Evolutionary conservation across 495 filamentous ascomycete genomes (phyloP), one percentile per base, ranked within the genome.

Genomic region (Rostrohypoxylon terebratum): DNA sequence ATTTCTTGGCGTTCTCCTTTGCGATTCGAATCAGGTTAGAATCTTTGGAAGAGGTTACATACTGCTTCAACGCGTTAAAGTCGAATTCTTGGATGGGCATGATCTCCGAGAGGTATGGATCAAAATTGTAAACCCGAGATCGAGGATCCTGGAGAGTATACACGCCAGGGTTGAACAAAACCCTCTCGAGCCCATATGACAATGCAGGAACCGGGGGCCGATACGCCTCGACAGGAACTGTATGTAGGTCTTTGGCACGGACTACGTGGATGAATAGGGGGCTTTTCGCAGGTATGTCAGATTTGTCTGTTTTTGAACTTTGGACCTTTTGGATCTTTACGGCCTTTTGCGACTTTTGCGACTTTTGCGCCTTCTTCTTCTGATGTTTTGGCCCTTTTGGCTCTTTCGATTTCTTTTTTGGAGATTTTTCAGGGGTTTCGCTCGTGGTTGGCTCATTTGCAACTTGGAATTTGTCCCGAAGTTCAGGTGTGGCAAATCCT

Each of bases 71-170:
- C 2, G 94, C 89, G 66, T 90, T 86, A 77, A 97, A 98, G 75
- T 99, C 93, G 68, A 99, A 98, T 77, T 98, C 93, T 1, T 85
- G 82, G 1, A 94, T 89, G 1, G 94, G 94, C 93, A 97, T 97
- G 76, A 98, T 95, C 60, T 87, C 87, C 55, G 93, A 89, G 23
- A 98, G 86, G 76, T 97, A 97, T 0, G 96, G 96, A 75, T 98
- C 94, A 76, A 98, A 98, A 77, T 98, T 98, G 83, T 86, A 98
- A 42, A 97, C 93, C 10, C 89, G 86, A 38, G 96, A 94, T 58
- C 93, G 87, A 21, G 92, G 91, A 76, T 98, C 96, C 75, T 95
- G 94, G 31, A 99, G 88, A 34, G 92, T 89, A 77, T 97, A 97
- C 31, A 97, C 91, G 18, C 96, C 95, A 3, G 94, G 93, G 78